These are phyloP conservation scores for Limnanthes douglasii DNA, from an alignment of 345 rosid genomes.

Conservation along the genomic window DNA sequence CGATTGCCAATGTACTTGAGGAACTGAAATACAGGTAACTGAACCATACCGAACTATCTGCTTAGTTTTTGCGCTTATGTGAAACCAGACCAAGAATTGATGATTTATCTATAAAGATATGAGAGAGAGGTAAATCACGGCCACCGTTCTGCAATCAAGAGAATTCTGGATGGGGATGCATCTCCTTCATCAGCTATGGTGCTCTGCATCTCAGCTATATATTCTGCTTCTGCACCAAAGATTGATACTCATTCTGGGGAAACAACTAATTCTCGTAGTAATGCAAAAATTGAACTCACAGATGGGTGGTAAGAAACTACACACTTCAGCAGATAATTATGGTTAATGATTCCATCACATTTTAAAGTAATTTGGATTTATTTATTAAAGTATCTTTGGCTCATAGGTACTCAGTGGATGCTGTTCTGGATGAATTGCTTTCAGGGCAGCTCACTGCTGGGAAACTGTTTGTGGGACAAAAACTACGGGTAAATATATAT, in stretches of 20 bases:
- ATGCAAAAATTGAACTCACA: slow-evolving; percentile 57
- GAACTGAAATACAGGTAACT: slow-evolving; percentile 87
- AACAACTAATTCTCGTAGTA: slow-evolving; percentile 19
- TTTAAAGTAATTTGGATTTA: too few species aligned
- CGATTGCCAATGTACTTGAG: slow-evolving; percentile 66
- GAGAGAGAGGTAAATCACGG: slow-evolving; percentile 92
- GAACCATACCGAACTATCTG: background rate
- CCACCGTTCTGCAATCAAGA: slow-evolving; percentile 78
- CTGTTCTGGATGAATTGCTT: slow-evolving; percentile 48
- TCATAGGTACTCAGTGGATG: slow-evolving; percentile 70
- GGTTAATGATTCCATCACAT: slow-evolving; percentile 5
- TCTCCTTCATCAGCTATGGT: slow-evolving; percentile 60
- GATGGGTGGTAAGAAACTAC: slow-evolving; percentile 80
- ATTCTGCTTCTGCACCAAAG: slow-evolving; percentile 14
- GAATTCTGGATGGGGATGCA: slow-evolving; percentile 79
- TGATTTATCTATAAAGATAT: slow-evolving; percentile 32
- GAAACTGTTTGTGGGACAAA: slow-evolving; percentile 78
- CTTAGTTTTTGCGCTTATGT: slow-evolving; percentile 4
- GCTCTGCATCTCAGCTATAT: slow-evolving; percentile 58
- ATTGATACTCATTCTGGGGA: slow-evolving; percentile 14
- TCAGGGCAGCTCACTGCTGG: slow-evolving; percentile 51
- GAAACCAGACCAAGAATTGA: slow-evolving; percentile 8
- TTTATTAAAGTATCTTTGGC: too few species aligned
- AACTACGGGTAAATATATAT: slow-evolving; percentile 49
- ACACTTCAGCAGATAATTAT: background rate